These are phyloP conservation scores for Penicillium corylophilum DNA, from an alignment of 2,329 filamentous ascomycete genomes.

Conservation along the genomic window DNA sequence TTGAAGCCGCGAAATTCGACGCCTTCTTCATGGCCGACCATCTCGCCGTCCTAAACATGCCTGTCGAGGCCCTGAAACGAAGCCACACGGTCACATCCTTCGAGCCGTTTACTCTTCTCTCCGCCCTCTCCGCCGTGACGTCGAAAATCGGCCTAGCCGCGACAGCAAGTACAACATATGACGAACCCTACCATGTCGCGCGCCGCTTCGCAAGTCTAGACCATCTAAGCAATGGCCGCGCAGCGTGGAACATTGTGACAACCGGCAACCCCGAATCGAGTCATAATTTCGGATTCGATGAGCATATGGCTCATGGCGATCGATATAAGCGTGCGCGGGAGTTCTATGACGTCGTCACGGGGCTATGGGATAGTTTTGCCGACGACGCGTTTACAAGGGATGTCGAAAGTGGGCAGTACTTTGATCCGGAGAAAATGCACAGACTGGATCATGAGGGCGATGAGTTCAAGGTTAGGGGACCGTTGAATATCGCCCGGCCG, in stretches of 20 bases:
- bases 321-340: conserved; percentile 54
- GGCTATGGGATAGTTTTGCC: conserved; percentile 56
- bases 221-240: conserved; percentile 51
- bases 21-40: conserved; percentile 60
- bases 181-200: conserved; percentile 54
- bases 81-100: conserved; percentile 60
- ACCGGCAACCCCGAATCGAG: conserved; percentile 54
- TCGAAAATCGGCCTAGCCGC: conserved; percentile 53
- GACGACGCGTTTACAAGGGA: conserved; percentile 57
- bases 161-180: conserved; percentile 55
- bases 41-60: conserved; percentile 57
- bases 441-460: conserved; percentile 53
- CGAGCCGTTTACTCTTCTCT: conserved; percentile 56
- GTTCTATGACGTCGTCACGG: conserved; percentile 55
- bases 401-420: conserved; percentile 48
- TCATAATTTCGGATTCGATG: conserved; percentile 54
- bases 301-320: conserved; percentile 51
- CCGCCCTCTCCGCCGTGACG: conserved; percentile 51
- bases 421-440: conserved; percentile 55
- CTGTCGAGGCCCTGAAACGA: conserved; percentile 56
- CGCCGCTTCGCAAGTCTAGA: conserved; percentile 54
- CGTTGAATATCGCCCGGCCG: conserved; percentile 54
- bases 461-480: conserved; percentile 48
- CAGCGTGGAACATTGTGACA: conserved; percentile 57
- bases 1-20: conserved; percentile 56